Evolutionary conservation across 2,329 filamentous ascomycete species (phyloP), one percentile per base, ranked within the genome.

Genomic region (Hypocreales sp.): DNA sequence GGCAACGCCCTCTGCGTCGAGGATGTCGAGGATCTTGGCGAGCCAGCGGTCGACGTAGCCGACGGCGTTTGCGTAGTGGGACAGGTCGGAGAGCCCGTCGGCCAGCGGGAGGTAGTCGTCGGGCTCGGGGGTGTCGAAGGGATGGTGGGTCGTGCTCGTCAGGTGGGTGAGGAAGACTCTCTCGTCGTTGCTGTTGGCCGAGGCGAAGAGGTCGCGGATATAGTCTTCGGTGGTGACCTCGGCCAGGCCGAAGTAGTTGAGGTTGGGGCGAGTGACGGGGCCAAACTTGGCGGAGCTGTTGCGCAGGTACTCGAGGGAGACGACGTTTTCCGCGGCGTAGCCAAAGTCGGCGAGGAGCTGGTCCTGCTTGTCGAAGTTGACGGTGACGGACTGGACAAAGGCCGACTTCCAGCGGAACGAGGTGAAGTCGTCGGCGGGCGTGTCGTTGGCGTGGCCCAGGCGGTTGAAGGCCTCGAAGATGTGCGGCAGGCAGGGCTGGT

Each of bases 141-240:
- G 42, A 22, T 52, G 48, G 28, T 53, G 48, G 4, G 41, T 45
- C 2, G 48, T 52, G 30, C 48, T 51, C 2, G 50, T 53, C 3
- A 53, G 27, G 31, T 53, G 50, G 2, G 47, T 46, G 1, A 53
- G 30, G 17, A 52, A 53, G 0, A 51, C 36, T 7, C 48, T 38
- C 20, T 50, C 40, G 8, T 52, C 40, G 1, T 41, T 43, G n/a
- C 40, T 35, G 12, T 36, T 42, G 4, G 48, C 47, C 3, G 35
- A 36, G 2, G 32, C 29, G 15, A 52, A 50, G 8, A 40, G 34
- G 25, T 53, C 47, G 4, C 32, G 35, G 16, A 51, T 40, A 10
- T 53, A 50, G 5, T 49, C 39, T 22, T 45, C 41, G 7, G 51
- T 29, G 0, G 39, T 38, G 5, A 39, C 37, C 28, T 53, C 50